These are phyloP conservation scores for Penicillium italicum DNA, from an alignment of 2,329 filamentous ascomycete genomes.

Conservation along the genomic window DNA sequence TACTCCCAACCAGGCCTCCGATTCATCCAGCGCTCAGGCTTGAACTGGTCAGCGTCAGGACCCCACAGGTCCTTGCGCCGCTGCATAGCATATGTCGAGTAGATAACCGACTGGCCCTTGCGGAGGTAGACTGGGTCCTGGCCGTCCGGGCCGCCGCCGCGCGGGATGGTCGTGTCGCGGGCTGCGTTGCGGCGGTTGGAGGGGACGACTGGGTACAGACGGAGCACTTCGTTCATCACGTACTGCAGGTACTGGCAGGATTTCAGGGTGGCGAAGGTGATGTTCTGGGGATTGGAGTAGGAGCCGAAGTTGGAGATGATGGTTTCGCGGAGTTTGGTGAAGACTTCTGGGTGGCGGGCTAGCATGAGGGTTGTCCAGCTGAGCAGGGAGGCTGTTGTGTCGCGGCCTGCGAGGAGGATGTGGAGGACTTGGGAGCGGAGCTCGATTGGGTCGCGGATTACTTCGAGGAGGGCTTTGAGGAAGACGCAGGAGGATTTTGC, in stretches of 20 bases:
- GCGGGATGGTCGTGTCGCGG: constrained; percentile 44
- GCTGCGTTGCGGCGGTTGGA: constrained; percentile 43
- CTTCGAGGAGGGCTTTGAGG: constrained; percentile 47
- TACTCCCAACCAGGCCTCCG: constrained; percentile 64
- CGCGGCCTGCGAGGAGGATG: constrained; percentile 52
- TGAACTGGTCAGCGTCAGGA: constrained; percentile 51
- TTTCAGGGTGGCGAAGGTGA: constrained; percentile 46
- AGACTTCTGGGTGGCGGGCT: constrained; percentile 37
- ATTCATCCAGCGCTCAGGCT: constrained; percentile 68
- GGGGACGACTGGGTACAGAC: constrained; percentile 48
- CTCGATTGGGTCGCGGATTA: constrained; percentile 46
- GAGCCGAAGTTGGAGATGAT: constrained; percentile 40
- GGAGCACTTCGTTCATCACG: constrained; percentile 41
- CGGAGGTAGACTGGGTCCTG: constrained; percentile 60
- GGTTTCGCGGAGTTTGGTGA: constrained; percentile 34
- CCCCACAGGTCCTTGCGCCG: constrained; percentile 56
- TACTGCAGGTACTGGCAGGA: constrained; percentile 39
- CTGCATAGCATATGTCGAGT: constrained; percentile 70
- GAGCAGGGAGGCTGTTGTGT: constrained; percentile 50
- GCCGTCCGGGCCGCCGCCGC: constrained; percentile 60
- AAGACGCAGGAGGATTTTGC: constrained; percentile 46
- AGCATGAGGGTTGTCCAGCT: constrained; percentile 47
- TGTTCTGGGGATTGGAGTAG: constrained; percentile 35
- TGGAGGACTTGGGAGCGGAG: constrained; percentile 51
- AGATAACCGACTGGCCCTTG: constrained; percentile 63